Conservation (phyloP, 768 basidiomycete genomes). For the Collybiopsis luxurians region DNA sequence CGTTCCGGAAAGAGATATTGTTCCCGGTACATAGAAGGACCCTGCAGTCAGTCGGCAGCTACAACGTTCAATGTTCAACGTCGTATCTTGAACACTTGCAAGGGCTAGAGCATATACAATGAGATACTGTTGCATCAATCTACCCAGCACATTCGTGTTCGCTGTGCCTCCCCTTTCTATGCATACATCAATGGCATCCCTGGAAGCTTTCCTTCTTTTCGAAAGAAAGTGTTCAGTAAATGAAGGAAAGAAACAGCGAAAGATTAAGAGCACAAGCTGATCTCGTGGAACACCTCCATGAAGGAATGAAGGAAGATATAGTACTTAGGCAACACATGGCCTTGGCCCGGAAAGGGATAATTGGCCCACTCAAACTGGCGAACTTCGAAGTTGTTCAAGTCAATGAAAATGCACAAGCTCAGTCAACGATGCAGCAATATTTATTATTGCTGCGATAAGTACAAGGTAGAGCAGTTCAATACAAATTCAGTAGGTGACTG, state of each 20-base stretch:
- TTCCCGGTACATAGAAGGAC: constrained; percentile 73
- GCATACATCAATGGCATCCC: constrained; percentile 4
- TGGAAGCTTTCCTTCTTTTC: constrained; percentile 17
- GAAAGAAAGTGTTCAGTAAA: constrained; percentile 29
- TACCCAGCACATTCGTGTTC: constrained; percentile 20
- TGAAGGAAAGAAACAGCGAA: constrained; percentile 31
- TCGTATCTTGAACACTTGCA: no score
- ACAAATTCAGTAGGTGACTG: no score
- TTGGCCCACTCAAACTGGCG: background rate
- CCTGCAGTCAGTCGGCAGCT: constrained; percentile 78
- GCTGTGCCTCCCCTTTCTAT: constrained; percentile 11
- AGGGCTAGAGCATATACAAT: constrained; percentile 67
- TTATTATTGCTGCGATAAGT: no score
- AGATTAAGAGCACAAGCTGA: constrained; percentile 31
- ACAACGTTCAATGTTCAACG: no score
- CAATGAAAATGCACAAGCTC: no score
- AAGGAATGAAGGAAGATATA: no score
- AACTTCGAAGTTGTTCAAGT: no score
- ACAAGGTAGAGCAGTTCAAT: no score
- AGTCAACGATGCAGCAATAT: no score
- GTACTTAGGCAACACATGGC: no score
- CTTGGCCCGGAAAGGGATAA: background rate
- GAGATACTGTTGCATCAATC: constrained; percentile 51
- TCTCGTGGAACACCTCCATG: constrained; percentile 33
- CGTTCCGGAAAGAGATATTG: constrained; percentile 64